Base-by-base conservation (phyloP, 495 filamentous ascomycete species). In the Penicillium waksmanii region DNA sequence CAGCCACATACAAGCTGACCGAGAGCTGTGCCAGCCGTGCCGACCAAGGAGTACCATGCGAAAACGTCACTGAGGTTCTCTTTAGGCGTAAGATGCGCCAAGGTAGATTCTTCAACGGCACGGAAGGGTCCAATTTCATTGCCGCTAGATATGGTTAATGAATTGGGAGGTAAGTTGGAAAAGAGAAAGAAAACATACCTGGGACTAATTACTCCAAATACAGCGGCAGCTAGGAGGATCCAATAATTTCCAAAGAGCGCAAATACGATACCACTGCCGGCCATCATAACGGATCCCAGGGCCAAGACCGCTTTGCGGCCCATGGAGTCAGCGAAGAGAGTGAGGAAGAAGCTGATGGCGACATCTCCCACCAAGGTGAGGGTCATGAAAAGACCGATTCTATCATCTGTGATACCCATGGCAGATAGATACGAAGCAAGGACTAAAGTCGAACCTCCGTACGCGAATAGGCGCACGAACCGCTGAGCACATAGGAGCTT, bases 341-440 rank as follows among this genome's bases (percentile, higher is more conserved):
- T 92, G 23, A 96, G 79, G 23, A 88, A 65, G 18, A 92, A 85
- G 52, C 90, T 91, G 56, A 96, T 87, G 25, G 86, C 61, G 2
- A 90, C 87, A 76, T 96, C 92, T 27, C 92, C 92, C 17, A 90
- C 73, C 53, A 96, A 74, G 0, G 92, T 96, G 49, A 94, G 73
- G 4, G 89, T 92, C 91, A 96, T 96, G 71, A 96, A 95, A 5
- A 93, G 78, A 15, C 92, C 92, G 44, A 90, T 93, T n/a, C 78
- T 78, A n/a, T 84, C 79, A 64, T 91, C 85, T 0, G 89, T 81
- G 61, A 87, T 84, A 11, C 77, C 79, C 19, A 95, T 73, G 5
- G 84, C 82, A 0, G 83, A 83, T 47, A 96, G 81, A 66, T 89
- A 87, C 4, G 84, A 82, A 9, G 86, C 91, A 15, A 95, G 80